A percentile compares a stretch with the other conserved stretches of the same genome.
These are phyloP conservation scores for Cladosporium colombiae DNA, from an alignment of 2,329 filamentous ascomycete species.

Conservation along the genomic window DNA sequence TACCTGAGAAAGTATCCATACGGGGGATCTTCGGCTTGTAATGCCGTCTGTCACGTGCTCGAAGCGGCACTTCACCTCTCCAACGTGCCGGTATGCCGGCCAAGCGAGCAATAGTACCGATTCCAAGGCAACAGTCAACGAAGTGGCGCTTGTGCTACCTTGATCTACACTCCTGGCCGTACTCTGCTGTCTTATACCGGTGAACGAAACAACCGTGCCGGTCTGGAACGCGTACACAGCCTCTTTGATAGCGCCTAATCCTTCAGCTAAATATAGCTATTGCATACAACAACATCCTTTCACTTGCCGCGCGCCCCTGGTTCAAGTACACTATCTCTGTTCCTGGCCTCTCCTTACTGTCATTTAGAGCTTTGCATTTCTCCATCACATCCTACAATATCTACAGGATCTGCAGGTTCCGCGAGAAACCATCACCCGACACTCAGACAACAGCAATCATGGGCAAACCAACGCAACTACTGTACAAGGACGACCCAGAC, in stretches of 20 bases:
- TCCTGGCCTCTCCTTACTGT: background rate
- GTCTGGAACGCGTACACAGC: background rate
- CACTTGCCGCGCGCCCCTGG: background rate
- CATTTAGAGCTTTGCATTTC: too few species aligned
- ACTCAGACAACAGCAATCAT: conserved; percentile 7
- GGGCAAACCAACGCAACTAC: conserved; percentile 17
- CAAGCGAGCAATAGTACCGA: background rate
- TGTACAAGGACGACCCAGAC: conserved; percentile 28
- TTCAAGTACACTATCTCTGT: background rate
- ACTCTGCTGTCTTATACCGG: background rate
- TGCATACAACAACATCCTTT: background rate
- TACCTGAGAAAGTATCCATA: too few species aligned
- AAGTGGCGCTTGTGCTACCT: background rate
- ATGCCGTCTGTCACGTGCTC: background rate
- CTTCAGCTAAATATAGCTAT: background rate
- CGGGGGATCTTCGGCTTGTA: background rate
- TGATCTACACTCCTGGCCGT: background rate
- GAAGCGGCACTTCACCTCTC: background rate
- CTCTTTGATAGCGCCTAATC: background rate
- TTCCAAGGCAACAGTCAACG: background rate
- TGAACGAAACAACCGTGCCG: background rate
- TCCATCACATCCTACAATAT: background rate
- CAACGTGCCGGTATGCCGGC: background rate
- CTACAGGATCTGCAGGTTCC: background rate
- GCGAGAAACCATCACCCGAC: background rate